Evolutionary conservation across 139 green algal species (phyloP), one percentile per base, ranked within the genome.

Genomic region (Pleodorina starrii): DNA sequence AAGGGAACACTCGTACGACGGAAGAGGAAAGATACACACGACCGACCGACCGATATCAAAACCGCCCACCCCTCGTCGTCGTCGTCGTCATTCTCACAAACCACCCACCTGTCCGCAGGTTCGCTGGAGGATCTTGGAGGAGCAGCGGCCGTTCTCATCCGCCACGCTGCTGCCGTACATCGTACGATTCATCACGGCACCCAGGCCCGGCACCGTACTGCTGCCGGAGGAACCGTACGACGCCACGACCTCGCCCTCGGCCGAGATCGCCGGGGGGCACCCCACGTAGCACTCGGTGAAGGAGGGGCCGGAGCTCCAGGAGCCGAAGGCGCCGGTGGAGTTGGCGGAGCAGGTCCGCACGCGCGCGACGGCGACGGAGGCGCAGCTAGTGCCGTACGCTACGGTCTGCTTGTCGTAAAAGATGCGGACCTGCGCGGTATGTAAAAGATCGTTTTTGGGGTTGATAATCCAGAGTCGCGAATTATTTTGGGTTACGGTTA

Each of bases 111-210:
- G 1, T 6, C 77, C 77, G 77, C 77, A 85, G 5, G 77, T 85
- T 5, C 77, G 77, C 51, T 85, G 77, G 50, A 85, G 51, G 10
- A 85, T 51, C 51, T 51, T 72, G 19, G 77, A 7, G 10, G 51
- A 21, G 51, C 77, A 85, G 35, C 35, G 1, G 51, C 77, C 77
- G 77, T 5, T 54, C 23, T 35, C 51, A 23, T 51, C 77, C 21
- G 35, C 77, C 77, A 85, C 77, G 77, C 77, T 38, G 50, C 50
- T 72, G 35, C 35, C 51, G 77, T 73, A 85, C 77, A 85, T 85
- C 27, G 50, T 85, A n/a, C 77, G 77, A 21, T 85, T 85, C 21
- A 85, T 16, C 10, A 71, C 51, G 7, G 77, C 50, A 36, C 36
- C 77, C 3, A 54, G 1, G 36, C 77, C 77, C 35, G 72, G 77